These are phyloP conservation scores for Lactarius hengduanensis DNA, from an alignment of 768 basidiomycete genomes.

Conservation along the genomic window DNA sequence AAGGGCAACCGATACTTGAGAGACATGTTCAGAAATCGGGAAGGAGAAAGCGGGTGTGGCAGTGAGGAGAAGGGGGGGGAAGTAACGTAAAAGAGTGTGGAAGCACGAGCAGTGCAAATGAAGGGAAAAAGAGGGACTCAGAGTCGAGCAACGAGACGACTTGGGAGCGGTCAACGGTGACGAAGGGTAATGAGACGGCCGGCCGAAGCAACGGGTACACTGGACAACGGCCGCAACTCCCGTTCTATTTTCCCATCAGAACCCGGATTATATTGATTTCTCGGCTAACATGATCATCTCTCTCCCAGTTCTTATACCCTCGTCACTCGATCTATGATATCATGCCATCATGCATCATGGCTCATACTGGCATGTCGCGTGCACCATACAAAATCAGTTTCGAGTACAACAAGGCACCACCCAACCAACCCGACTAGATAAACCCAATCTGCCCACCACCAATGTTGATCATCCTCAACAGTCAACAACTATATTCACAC, in stretches of 20 bases:
- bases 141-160: neutral
- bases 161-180: neutral
- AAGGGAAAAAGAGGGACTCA: neutral
- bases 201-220: neutral
- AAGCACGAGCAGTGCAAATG: slow-evolving; percentile 17
- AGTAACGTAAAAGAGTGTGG: slow-evolving; percentile 22
- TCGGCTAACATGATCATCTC: neutral
- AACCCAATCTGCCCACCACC: slow-evolving; percentile 72
- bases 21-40: slow-evolving; percentile 3
- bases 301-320: no score
- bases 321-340: neutral
- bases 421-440: slow-evolving; percentile 52
- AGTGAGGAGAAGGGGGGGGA: neutral
- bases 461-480: neutral
- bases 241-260: slow-evolving; percentile 1
- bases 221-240: neutral
- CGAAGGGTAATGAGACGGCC: neutral
- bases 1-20: slow-evolving; percentile 4
- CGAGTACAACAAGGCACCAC: slow-evolving; percentile 7
- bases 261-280: neutral
- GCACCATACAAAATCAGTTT: neutral
- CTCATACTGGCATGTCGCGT: neutral
- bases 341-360: neutral
- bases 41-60: neutral
- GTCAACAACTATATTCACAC: slow-evolving; percentile 23